Conservation (phyloP, 495 filamentous ascomycete species). For the Penicillium odoratum region DNA sequence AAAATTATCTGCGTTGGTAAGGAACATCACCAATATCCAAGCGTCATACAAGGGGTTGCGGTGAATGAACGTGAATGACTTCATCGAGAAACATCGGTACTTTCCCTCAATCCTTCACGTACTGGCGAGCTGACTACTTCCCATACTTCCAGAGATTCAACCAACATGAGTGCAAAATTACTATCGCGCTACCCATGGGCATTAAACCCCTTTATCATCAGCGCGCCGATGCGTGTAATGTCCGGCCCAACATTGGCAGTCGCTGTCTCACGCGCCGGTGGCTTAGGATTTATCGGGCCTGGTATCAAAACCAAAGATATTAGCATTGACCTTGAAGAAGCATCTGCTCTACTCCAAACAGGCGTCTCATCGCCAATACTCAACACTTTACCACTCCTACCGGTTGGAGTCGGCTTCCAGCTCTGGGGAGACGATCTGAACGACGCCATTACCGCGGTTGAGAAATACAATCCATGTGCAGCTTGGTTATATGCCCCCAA, state of each 20-base stretch:
- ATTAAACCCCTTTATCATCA: conserved; percentile 58
- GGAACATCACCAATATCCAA: not conserved
- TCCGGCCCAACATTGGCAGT: conserved; percentile 58
- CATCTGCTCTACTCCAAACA: conserved; percentile 22
- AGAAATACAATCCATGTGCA: conserved; percentile 57
- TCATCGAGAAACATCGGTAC: not conserved
- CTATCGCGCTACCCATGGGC: conserved; percentile 62
- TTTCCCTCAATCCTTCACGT: not conserved
- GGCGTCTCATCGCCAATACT: conserved; percentile 10
- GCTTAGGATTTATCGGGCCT: conserved; percentile 56
- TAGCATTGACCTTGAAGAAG: conserved; percentile 34
- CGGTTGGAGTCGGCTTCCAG: conserved; percentile 65
- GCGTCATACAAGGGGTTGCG: not conserved
- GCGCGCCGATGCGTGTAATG: conserved; percentile 74
- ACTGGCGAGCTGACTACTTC: not conserved
- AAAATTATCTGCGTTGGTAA: not conserved
- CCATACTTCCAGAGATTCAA: not conserved
- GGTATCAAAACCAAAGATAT: conserved; percentile 36
- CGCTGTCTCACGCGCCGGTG: conserved; percentile 64
- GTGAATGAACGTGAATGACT: not conserved
- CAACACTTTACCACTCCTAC: conserved; percentile 37
- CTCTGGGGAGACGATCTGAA: conserved; percentile 54
- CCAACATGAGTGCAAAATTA: conserved; percentile 23
- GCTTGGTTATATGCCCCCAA: conserved; percentile 70
- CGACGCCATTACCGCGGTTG: conserved; percentile 41